Evolutionary conservation across 371 early-diverging fungal species (phyloP), one percentile per base, ranked within the genome.

Genomic region (Cokeromyces recurvatus): DNA sequence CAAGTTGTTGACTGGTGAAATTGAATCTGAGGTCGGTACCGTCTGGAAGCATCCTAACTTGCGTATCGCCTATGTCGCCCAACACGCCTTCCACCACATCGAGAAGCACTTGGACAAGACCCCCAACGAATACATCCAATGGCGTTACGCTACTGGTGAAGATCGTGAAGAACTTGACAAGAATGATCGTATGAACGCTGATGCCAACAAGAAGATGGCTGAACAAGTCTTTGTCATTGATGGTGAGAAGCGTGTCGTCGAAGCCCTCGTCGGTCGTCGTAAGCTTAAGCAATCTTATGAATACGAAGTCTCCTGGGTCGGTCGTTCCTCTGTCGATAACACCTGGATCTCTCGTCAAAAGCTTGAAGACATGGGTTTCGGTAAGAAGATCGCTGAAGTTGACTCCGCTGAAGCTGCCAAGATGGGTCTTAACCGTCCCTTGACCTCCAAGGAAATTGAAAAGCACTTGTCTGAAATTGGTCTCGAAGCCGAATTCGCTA

Each of bases 71-170:
- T 92, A 91, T 59, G 90, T 92, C 43, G 89, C 92, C 21, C 93
- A 94, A 69, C 90, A 92, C 50, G 88, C 89, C 45, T 89, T 91
- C 83, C 86, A 89, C 60, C 89, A 91, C 57, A 68, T 91, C 59
- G 87, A 89, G 48, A 81, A 84, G 62, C 91, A 91, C 53, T 61
- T 86, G 62, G 87, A 87, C 48, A 71, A 68, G 48, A 88, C 91
- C 1, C 87, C 91, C 16, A 87, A 87, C 69, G 81, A 84, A 42
- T 91, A 91, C 62, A 84, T 91, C 42, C 89, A 87, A 55, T 91
- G 91, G 91, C 85, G 91, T 51, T 91, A 87, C 56, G 78, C 78
- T 46, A 74, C 74, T 34, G 90, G 91, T 48, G 85, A 87, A 46
- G 91, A 91, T 55, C 79, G 85, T 44, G 91, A 91, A 68, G 82